A percentile compares a stretch with the other conserved stretches of the same genome.
Conservation (phyloP, 2,329 filamentous ascomycete species). For the Venturia nashicola region DNA sequence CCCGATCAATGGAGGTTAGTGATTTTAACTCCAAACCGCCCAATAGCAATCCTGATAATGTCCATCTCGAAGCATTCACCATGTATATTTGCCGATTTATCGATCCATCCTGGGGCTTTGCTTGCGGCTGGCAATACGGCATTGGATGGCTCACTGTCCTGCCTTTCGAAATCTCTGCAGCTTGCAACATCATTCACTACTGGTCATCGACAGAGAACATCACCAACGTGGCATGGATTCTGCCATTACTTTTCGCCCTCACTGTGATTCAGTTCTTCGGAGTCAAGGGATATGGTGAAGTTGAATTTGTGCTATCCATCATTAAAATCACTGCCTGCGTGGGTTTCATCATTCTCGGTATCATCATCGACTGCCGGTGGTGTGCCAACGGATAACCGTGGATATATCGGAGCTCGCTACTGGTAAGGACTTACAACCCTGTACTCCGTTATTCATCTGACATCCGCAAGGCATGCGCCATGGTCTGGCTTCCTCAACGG, state of each 20-base stretch:
- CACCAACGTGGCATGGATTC: constrained; percentile 24
- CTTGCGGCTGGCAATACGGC: constrained; percentile 20
- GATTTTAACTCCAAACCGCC: too few species aligned
- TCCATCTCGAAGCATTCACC: constrained; percentile 8
- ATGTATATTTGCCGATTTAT: constrained; percentile 14
- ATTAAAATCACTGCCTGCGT: constrained; percentile 48
- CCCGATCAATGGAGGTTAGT: constrained; percentile 9
- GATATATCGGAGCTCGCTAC: constrained; percentile 50
- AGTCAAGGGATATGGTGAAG: constrained; percentile 30
- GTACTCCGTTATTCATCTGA: not conserved
- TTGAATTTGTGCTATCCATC: constrained; percentile 45
- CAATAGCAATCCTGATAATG: too few species aligned
- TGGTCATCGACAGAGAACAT: constrained; percentile 19
- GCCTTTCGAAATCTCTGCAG: constrained; percentile 23
- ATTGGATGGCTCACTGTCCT: constrained; percentile 10
- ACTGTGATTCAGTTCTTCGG: constrained; percentile 26
- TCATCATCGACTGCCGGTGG: constrained; percentile 47
- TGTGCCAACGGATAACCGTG: constrained; percentile 41
- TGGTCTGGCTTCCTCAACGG: constrained; percentile 38
- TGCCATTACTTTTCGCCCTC: constrained; percentile 25
- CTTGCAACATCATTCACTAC: constrained; percentile 25
- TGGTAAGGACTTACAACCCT: constrained; percentile 17
- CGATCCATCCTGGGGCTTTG: constrained; percentile 16
- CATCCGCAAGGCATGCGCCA: constrained; percentile 2
- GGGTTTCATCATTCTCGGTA: constrained; percentile 49